Evolutionary conservation across 2,329 filamentous ascomycete species (phyloP), one percentile per base, ranked within the genome.

Genomic region (Myotisia sp.): DNA sequence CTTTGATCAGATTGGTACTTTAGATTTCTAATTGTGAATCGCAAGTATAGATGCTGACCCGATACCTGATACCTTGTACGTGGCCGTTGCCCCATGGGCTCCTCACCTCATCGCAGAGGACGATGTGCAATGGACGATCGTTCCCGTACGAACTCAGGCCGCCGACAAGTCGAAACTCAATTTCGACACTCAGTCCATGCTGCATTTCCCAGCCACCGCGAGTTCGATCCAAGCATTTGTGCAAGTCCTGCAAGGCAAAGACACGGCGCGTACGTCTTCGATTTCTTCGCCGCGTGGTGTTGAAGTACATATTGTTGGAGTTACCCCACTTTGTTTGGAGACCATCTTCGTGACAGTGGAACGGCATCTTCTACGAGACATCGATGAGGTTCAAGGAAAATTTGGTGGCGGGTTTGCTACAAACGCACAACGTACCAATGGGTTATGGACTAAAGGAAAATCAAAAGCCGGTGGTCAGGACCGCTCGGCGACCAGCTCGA

Each of bases 331-430:
- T 17, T 70, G 76, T 2, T 63, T 95, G 17, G 83, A 94, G 40
- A 83, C 81, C 0, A 71, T 95, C 10, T 93, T 84, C 52, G 82
- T 95, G 38, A 84, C 73, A 32, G 66, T 94, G 5, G 85, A 94
- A 51, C 79, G 75, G 31, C 78, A 90, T 37, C 68, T 87, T 5
- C 71, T 90, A 26, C 75, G 76, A 44, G 76, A 81, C 48, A 63
- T 92, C 28, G 82, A 93, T 49, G 76, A 85, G 52, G 77, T 85
- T 29, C 81, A 92, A 52, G 79, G 73, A 32, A 84, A 74, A 30
- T 92, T 92, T 54, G 84, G 79, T 43, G 73, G 74, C 31, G 71
- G 73, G 2, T 73, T 72, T 37, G 62, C 45, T 26, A 43, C 42
- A 4, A 50, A 47, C 33, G 37, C 44, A 10, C 46, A 52, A n/a